Percentiles rank a stretch among this genome's conserved stretches.
These are phyloP conservation scores for Filosporella fistucella DNA, from an alignment of 495 filamentous ascomycete genomes.

Conservation along the genomic window DNA sequence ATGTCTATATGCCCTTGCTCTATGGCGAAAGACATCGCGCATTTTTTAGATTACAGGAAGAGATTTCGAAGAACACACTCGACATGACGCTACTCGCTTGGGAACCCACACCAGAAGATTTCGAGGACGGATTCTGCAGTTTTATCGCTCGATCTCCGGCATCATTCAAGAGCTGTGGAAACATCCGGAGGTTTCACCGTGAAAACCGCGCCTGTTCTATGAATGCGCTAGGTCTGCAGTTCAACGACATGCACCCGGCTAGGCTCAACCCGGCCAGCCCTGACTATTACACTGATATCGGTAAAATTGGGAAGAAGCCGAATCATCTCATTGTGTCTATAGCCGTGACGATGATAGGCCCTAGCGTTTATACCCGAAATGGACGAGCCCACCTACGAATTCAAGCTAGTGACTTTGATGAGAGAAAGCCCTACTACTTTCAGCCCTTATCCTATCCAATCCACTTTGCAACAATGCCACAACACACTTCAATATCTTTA, in stretches of 20 bases:
- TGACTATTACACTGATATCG: background rate
- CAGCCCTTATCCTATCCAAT: background rate
- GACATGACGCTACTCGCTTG: background rate
- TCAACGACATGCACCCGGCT: background rate
- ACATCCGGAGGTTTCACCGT: background rate
- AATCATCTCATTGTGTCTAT: background rate
- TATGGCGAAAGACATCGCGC: background rate
- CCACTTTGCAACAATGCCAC: background rate
- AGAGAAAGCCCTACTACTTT: background rate
- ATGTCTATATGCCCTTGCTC: background rate
- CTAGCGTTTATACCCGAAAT: background rate
- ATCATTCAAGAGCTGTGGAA: background rate
- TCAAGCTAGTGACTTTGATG: background rate
- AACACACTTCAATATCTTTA: background rate
- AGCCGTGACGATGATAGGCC: background rate
- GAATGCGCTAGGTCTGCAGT: background rate
- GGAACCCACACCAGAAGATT: background rate
- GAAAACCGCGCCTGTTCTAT: background rate
- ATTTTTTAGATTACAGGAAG: background rate
- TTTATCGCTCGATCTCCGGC: background rate
- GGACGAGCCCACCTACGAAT: background rate
- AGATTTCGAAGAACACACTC: background rate
- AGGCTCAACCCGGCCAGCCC: background rate
- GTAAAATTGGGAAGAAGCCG: background rate
- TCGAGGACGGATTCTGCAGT: slow-evolving; percentile 1